Evolutionary conservation across 805 yeast genomes (phyloP).

Genomic region (Jamesozyma jinghongensis): DNA sequence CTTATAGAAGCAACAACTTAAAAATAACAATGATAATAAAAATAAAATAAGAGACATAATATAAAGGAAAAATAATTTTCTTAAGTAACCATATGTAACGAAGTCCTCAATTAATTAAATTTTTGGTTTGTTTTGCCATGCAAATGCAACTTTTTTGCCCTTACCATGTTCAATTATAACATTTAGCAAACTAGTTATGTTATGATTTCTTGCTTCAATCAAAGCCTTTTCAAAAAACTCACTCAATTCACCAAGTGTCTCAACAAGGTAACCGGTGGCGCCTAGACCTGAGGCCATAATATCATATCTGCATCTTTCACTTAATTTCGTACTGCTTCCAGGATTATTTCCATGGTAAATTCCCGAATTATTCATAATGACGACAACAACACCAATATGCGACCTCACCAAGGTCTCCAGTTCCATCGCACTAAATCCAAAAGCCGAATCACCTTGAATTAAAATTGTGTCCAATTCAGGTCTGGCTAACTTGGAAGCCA

Average conservation of each 20-base stretch:
- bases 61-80: too few species aligned
- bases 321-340: slow-evolving; percentile 43
- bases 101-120: slow-evolving; percentile 2
- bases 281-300: slow-evolving; percentile 48
- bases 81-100: too few species aligned
- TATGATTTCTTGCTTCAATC: slow-evolving; percentile 17
- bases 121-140: slow-evolving; percentile 50
- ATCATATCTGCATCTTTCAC: slow-evolving; percentile 50
- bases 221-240: slow-evolving; percentile 32
- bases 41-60: too few species aligned
- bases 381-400: slow-evolving; percentile 43
- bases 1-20: too few species aligned
- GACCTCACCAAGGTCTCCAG: slow-evolving; percentile 58
- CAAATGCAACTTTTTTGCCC: slow-evolving; percentile 48
- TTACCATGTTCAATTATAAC: slow-evolving; percentile 54
- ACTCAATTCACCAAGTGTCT: slow-evolving; percentile 34
- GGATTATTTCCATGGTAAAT: slow-evolving; percentile 51
- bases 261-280: slow-evolving; percentile 42
- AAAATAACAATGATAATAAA: too few species aligned
- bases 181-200: slow-evolving; percentile 42
- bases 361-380: slow-evolving; percentile 68
- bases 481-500: slow-evolving; percentile 45
- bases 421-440: slow-evolving; percentile 67
- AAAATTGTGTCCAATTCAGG: slow-evolving; percentile 43
- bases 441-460: slow-evolving; percentile 70